Conservation (phyloP, 139 green algal genomes). For the Prasinococcaceae sp. region DNA sequence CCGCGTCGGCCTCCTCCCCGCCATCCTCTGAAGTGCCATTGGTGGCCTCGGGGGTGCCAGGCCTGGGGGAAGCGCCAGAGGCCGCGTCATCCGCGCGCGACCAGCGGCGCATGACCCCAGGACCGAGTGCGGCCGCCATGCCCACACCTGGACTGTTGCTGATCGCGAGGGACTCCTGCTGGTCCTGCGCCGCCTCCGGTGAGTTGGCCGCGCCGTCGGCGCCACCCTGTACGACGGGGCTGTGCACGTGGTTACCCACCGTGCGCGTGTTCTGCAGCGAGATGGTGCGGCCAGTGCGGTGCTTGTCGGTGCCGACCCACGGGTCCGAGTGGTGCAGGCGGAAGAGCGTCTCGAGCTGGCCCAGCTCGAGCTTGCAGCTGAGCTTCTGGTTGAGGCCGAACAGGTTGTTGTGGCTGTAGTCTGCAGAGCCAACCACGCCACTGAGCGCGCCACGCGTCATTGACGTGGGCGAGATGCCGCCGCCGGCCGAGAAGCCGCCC, state of each 20-base stretch:
- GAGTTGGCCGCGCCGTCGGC: too few species aligned
- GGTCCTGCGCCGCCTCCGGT: too few species aligned
- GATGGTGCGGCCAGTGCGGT: conserved; percentile 73
- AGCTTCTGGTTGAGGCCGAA: conserved; percentile 82
- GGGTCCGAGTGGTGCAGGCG: conserved; percentile 78
- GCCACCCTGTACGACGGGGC: too few species aligned
- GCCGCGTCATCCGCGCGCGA: too few species aligned
- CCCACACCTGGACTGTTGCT: too few species aligned
- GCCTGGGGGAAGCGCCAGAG: too few species aligned
- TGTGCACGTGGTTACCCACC: neutral
- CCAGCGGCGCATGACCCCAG: too few species aligned
- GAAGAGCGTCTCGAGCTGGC: conserved; percentile 77
- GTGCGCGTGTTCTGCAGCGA: conserved; percentile 21
- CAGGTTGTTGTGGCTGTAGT: conserved; percentile 78
- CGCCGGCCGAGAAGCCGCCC: conserved; percentile 65
- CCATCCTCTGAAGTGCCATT: neutral
- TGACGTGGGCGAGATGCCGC: conserved; percentile 45
- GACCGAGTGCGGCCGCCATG: too few species aligned
- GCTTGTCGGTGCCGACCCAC: conserved; percentile 69
- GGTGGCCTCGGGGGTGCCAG: too few species aligned
- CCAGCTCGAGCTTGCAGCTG: conserved; percentile 49
- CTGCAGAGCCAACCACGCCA: conserved; percentile 66
- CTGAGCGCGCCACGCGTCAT: conserved; percentile 44
- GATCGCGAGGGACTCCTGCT: too few species aligned
- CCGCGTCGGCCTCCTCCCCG: too few species aligned